A percentile compares a stretch with the other conserved stretches of the same genome.
phyloP scores from a whole-genome alignment of 1,284 basidiomycete genomes.

The Cutaneotrichosporon sp. region DNA sequence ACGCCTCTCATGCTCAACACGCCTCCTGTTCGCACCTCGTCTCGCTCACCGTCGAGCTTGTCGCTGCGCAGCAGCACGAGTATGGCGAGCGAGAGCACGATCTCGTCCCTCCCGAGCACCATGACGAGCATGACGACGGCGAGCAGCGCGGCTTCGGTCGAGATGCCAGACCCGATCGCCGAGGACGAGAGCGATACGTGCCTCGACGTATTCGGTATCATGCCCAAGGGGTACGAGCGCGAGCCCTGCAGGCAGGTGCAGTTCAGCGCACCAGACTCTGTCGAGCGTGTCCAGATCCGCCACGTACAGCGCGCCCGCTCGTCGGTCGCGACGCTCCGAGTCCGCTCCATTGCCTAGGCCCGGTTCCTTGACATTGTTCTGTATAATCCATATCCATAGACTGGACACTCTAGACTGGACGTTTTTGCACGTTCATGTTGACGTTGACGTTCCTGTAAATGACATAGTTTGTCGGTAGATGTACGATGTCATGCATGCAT shows the following conservation, averaged over 20 bases:
- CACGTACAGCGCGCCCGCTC: not conserved
- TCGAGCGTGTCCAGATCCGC: slow-evolving; percentile 6
- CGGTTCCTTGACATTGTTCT: not conserved
- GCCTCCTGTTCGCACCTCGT: not conserved
- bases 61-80: slow-evolving; percentile 14
- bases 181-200: slow-evolving; percentile 12
- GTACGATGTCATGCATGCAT: no score
- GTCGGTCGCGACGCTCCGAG: slow-evolving; percentile 1
- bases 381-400: not conserved
- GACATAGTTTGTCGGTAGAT: no score
- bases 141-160: slow-evolving; percentile 17
- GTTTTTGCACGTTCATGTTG: not conserved
- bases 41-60: slow-evolving; percentile 16
- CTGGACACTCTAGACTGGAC: not conserved
- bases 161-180: slow-evolving; percentile 23
- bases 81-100: slow-evolving; percentile 9
- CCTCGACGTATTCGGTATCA: not conserved
- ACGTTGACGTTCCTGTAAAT: not conserved
- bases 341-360: not conserved
- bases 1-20: not conserved
- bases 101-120: slow-evolving; percentile 11
- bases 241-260: slow-evolving; percentile 7
- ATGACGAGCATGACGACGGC: slow-evolving; percentile 18
- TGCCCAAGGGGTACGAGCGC: not conserved
- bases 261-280: not conserved